A percentile compares a stretch with the other conserved stretches of the same genome.
Conservation (phyloP, 129 eudicot genomes). For the Tanacetum coccineum region DNA sequence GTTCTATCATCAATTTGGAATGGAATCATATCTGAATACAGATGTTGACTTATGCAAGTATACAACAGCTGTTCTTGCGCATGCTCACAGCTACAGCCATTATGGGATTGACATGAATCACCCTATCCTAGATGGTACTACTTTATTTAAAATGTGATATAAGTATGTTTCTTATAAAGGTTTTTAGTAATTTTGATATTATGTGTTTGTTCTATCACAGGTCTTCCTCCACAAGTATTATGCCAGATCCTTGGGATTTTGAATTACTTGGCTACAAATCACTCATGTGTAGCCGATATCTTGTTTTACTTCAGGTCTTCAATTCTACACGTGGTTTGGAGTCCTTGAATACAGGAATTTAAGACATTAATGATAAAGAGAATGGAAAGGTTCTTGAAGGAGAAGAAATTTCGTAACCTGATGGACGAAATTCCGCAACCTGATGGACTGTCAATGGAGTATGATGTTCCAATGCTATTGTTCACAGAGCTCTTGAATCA, state of each 20-base stretch:
- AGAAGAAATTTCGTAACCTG: background rate
- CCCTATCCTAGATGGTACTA: background rate
- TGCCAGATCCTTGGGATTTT: background rate
- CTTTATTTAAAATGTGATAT: background rate
- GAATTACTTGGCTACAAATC: background rate
- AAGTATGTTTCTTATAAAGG: background rate
- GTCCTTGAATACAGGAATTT: background rate
- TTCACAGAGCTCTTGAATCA: background rate
- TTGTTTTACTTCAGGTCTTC: background rate
- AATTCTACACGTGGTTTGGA: background rate
- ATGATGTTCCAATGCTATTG: background rate
- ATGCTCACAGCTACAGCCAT: no score
- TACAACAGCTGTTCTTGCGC: no score
- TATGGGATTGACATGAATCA: no score
- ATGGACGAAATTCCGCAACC: no score
- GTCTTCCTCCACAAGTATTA: constrained; percentile 3
- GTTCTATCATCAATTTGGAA: no score
- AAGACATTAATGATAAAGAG: background rate
- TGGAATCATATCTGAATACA: no score
- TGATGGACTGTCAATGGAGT: constrained; percentile 1
- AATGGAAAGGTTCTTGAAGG: no score
- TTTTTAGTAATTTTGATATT: background rate
- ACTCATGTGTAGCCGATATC: background rate
- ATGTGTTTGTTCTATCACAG: background rate
- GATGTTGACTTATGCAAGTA: no score